Conservation (phyloP, 2,329 filamentous ascomycete species). For the Lojkania enalia region DNA sequence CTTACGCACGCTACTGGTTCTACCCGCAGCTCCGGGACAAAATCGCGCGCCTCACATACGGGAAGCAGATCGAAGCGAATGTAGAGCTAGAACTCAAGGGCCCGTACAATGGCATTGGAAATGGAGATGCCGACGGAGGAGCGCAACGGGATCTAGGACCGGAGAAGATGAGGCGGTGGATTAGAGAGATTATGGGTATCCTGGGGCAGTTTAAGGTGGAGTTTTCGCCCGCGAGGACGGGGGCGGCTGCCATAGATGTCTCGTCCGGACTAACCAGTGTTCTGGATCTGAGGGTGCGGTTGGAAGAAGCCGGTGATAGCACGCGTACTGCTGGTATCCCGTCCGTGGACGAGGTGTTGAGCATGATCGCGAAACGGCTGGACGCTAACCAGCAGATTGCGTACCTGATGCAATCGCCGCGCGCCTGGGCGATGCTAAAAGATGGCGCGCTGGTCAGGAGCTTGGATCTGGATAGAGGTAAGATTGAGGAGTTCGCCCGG, state of each 20-base stretch:
- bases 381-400: slow-evolving; percentile 7
- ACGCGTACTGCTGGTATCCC: not conserved
- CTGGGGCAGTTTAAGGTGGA: no score
- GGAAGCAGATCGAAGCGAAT: no score
- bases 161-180: not conserved
- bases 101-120: no score
- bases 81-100: no score
- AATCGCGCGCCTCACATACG: no score
- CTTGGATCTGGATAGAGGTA: slow-evolving; percentile 8
- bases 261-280: not conserved
- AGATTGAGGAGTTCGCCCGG: slow-evolving; percentile 3
- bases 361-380: slow-evolving; percentile 12
- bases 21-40: no score
- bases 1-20: no score
- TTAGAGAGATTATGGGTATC: not conserved
- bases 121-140: no score
- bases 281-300: slow-evolving; percentile 1
- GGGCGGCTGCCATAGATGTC: not conserved
- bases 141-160: not conserved
- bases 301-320: slow-evolving; percentile 1
- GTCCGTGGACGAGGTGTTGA: slow-evolving; percentile 6
- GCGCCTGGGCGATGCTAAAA: slow-evolving; percentile 14
- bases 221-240: not conserved
- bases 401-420: slow-evolving; percentile 9
- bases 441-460: slow-evolving; percentile 13